Evolutionary conservation across 352 stramenopile species (phyloP).

Genomic region (Pythium oligandrum): DNA sequence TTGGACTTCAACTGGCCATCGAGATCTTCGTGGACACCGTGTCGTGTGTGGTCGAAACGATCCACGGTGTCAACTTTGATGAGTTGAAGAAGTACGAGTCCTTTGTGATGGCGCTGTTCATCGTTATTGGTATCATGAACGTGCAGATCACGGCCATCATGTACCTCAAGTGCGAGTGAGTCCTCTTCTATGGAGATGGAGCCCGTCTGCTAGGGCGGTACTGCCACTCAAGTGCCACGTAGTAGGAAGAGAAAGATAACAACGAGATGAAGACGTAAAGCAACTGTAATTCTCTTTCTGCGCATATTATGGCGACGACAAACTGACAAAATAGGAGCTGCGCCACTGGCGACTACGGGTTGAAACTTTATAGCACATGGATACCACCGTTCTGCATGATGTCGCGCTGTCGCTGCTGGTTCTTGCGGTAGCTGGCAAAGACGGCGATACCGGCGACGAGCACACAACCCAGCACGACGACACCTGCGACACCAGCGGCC

Average conservation of each 20-base stretch:
- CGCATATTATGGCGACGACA: constrained; percentile 1
- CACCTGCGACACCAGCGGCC: constrained; percentile 47
- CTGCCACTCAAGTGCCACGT: too few relatives aligned
- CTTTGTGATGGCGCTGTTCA: neutral
- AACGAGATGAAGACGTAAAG: too few relatives aligned
- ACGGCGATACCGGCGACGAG: constrained; percentile 42
- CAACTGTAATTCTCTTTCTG: neutral
- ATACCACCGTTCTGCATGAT: constrained; percentile 68
- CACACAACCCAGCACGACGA: constrained; percentile 52
- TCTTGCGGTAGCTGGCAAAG: constrained; percentile 73
- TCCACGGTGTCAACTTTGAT: neutral
- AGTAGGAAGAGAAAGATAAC: too few relatives aligned
- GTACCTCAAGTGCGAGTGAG: constrained; percentile 1
- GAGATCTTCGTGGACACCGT: constrained; percentile 2
- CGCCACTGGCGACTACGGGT: neutral
- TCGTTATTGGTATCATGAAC: neutral
- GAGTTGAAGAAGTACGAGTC: neutral
- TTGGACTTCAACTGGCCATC: neutral
- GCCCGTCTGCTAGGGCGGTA: neutral
- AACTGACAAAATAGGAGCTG: constrained; percentile 2
- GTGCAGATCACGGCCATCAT: constrained; percentile 4
- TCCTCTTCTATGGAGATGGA: constrained; percentile 2
- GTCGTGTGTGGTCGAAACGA: constrained; percentile 1
- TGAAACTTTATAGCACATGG: constrained; percentile 23
- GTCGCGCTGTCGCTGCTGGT: constrained; percentile 67